Evolutionary conservation across 768 basidiomycete species (phyloP), one percentile per base, ranked within the genome.

Genomic region (Hygrophorus pudorinus): DNA sequence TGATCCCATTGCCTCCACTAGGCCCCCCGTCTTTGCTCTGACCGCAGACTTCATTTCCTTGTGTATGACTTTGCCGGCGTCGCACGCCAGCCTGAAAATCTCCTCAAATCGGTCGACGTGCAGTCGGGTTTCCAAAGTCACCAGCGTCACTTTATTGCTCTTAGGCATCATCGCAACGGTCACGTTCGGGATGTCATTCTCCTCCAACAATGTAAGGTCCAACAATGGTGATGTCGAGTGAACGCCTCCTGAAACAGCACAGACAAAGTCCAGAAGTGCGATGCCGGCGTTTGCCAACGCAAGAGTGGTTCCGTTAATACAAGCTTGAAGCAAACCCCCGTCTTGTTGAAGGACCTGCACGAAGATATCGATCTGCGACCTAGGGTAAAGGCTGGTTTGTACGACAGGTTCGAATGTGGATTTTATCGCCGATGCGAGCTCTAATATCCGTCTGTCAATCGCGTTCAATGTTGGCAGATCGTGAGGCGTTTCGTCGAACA

Each of bases 361-460:
- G 61, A 81, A 87, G 48, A 99, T 81, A 64, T 94, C 89, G 59
- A 99, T 96, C 59, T 92, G 82, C 28, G 87, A 87, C 39, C 96
- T 81, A 16, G 94, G 94, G 64, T 96, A 97, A 38, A 99, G 75
- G 48, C 73, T 75, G 5, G 86, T 85, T 59, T 91, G 86, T 17
- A 99, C 77, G 44, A 94, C 90, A 33, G 93, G 91, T 58, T 98
- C 94, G 58, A 99, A 98, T 0, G 96, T 98, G 24, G 88, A 81
- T 65, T 89, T 87, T 50, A 98, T 81, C 17, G 82, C 78, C 2
- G 88, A 72, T 9, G 84, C 86, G 50, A 96, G 71, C 64, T 99
- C 96, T 48, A 86, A 68, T 50, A 88, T 72, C 12, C 91, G 89
- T 63, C 93, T 94, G 52, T 28, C 28, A 35, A 38, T 33, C 41